A percentile compares a stretch with the other conserved stretches of the same genome.
Conservation (phyloP, 2,329 filamentous ascomycete genomes). For the Neurospora sp. region DNA sequence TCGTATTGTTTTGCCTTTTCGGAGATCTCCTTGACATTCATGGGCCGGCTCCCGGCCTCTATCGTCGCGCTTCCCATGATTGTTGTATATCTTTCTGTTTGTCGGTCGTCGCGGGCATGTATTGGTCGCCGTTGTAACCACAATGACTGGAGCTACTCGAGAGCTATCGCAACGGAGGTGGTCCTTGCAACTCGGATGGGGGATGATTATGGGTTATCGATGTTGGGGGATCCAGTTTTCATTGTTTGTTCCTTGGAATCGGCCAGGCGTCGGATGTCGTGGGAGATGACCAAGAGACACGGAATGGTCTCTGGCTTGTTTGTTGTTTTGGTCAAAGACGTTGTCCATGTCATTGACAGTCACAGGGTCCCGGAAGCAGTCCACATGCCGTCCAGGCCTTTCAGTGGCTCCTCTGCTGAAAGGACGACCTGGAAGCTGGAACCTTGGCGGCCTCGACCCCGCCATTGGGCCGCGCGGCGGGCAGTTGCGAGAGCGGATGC, state of each 20-base stretch:
- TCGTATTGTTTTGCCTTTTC: constrained; percentile 68
- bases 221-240: neutral
- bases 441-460: neutral
- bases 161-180: neutral
- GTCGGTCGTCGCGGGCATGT: neutral
- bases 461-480: neutral
- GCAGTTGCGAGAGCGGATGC: neutral
- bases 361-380: neutral
- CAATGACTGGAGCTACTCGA: neutral
- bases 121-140: neutral
- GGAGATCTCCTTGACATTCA: constrained; percentile 69
- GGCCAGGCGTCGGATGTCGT: neutral
- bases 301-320: neutral
- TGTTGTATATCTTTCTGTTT: neutral
- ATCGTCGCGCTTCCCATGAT: neutral
- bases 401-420: neutral
- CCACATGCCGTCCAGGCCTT: neutral
- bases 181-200: neutral
- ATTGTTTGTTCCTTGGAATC: neutral
- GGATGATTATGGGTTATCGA: neutral
- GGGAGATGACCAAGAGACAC: neutral
- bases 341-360: neutral
- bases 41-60: constrained; percentile 34
- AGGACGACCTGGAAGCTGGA: neutral
- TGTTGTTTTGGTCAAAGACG: neutral